Percentiles rank a stretch among this genome's conserved stretches.
These are phyloP conservation scores for Tylopilus vinaceipallidus DNA, from an alignment of 768 basidiomycete genomes.

Conservation along the genomic window DNA sequence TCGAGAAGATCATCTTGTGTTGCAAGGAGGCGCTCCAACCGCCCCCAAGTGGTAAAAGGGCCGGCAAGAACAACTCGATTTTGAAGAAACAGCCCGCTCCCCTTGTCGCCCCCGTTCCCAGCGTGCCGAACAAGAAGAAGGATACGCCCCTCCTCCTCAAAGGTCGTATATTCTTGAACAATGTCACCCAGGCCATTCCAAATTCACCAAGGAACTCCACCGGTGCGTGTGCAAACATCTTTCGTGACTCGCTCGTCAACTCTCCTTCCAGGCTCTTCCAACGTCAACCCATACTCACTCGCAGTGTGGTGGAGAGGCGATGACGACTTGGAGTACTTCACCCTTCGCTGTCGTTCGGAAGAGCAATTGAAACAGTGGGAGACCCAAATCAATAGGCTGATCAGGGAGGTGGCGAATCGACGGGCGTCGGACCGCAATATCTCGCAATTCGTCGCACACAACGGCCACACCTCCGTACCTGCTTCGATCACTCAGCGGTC, in stretches of 20 bases:
- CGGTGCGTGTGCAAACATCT: constrained; percentile 45
- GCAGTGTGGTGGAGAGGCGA: constrained; percentile 96
- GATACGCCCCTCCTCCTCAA: constrained; percentile 85
- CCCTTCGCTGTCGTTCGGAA: constrained; percentile 87
- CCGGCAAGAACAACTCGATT: constrained; percentile 82
- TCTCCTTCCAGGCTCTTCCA: constrained; percentile 40
- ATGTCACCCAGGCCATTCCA: constrained; percentile 81
- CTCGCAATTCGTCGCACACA: constrained; percentile 45
- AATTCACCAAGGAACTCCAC: constrained; percentile 53
- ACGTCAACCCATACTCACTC: constrained; percentile 67
- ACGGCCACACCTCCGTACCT: constrained; percentile 42
- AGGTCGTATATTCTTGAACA: constrained; percentile 95
- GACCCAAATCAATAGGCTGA: constrained; percentile 81
- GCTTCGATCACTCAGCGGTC: constrained; percentile 34
- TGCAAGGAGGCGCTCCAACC: constrained; percentile 85
- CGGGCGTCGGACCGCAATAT: constrained; percentile 65
- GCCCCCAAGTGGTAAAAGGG: constrained; percentile 61
- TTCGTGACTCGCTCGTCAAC: constrained; percentile 1
- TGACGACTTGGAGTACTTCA: constrained; percentile 90
- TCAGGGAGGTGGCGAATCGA: constrained; percentile 70
- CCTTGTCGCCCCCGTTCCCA: constrained; percentile 45
- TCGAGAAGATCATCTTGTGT: constrained; percentile 98
- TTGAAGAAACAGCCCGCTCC: constrained; percentile 75
- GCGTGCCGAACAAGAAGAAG: constrained; percentile 65
- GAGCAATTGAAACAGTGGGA: constrained; percentile 96